Percentiles rank a stretch among this genome's conserved stretches.
phyloP scores from a whole-genome alignment of 176 grass and related monocot species.

The Juncus inflexus region DNA sequence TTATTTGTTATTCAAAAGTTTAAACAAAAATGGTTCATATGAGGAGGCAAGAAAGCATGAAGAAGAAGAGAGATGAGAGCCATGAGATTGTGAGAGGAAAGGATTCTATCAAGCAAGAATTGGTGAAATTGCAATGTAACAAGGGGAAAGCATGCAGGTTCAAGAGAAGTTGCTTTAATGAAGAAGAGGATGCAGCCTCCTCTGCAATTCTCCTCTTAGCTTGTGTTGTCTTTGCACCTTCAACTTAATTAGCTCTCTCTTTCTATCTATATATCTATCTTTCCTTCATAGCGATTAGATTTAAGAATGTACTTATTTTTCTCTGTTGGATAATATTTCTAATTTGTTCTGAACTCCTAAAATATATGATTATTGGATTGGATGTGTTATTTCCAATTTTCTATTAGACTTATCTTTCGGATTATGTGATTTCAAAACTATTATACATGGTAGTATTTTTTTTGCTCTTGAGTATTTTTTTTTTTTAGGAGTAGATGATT shows the following conservation, averaged over 20 bases:
- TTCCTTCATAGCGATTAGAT: neutral
- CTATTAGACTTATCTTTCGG: too few relatives aligned
- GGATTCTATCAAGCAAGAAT: conserved; percentile 12
- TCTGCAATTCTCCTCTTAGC: conserved; percentile 76
- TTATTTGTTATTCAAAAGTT: neutral
- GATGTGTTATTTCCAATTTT: neutral
- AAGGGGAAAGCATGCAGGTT: conserved; percentile 77
- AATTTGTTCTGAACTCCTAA: neutral
- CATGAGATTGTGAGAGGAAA: neutral
- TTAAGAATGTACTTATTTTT: neutral
- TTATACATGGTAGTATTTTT: too few relatives aligned
- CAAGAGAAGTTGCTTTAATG: conserved; percentile 83
- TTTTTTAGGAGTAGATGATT: too few relatives aligned
- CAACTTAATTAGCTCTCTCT: conserved; percentile 10
- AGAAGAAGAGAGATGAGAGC: neutral
- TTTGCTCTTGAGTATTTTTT: too few relatives aligned
- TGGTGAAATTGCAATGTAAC: conserved; percentile 54
- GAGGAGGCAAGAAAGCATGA: conserved; percentile 23
- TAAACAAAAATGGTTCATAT: conserved; percentile 25
- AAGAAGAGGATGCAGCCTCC: conserved; percentile 60
- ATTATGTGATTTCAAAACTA: too few relatives aligned
- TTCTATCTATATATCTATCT: neutral
- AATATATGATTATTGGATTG: neutral
- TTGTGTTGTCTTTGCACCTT: conserved; percentile 58
- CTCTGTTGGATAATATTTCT: too few relatives aligned